Percentiles rank a stretch among this genome's conserved stretches.
These are phyloP conservation scores for Coemansia sp. DNA, from an alignment of 192 early-diverging fungal species.

Conservation along the genomic window DNA sequence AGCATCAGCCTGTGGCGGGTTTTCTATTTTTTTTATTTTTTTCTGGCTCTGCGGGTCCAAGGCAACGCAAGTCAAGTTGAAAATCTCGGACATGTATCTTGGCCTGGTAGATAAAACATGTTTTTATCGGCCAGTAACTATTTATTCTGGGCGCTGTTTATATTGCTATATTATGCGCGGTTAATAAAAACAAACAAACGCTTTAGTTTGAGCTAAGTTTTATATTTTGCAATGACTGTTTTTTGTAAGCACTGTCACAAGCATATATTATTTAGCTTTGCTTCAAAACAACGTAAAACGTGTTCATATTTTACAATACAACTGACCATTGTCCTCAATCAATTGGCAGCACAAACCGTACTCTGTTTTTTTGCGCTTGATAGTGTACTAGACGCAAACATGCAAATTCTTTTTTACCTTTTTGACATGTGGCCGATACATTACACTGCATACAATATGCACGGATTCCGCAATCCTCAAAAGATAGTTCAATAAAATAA, in stretches of 20 bases:
- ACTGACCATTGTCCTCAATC: not conserved
- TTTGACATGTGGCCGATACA: not conserved
- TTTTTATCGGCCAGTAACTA: not conserved
- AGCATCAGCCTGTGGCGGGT: no score
- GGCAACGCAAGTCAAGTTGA: not conserved
- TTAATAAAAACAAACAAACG: no score
- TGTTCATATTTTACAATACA: not conserved
- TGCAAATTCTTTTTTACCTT: not conserved
- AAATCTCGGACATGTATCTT: not conserved
- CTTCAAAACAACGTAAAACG: not conserved
- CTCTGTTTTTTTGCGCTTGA: not conserved
- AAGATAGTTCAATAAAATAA: no score
- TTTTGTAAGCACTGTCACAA: no score
- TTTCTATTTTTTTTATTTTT: not conserved
- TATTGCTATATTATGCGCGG: not conserved
- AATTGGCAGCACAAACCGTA: not conserved
- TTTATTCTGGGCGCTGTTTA: not conserved
- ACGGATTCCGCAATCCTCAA: not conserved
- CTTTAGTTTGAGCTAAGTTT: no score
- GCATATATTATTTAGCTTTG: not conserved
- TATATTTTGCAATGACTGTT: no score
- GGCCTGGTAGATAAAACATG: not conserved
- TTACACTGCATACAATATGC: not conserved
- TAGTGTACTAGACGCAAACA: not conserved
- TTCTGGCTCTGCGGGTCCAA: not conserved